Conservation (phyloP, 83 land plant genomes). For the Larix sibirica region DNA sequence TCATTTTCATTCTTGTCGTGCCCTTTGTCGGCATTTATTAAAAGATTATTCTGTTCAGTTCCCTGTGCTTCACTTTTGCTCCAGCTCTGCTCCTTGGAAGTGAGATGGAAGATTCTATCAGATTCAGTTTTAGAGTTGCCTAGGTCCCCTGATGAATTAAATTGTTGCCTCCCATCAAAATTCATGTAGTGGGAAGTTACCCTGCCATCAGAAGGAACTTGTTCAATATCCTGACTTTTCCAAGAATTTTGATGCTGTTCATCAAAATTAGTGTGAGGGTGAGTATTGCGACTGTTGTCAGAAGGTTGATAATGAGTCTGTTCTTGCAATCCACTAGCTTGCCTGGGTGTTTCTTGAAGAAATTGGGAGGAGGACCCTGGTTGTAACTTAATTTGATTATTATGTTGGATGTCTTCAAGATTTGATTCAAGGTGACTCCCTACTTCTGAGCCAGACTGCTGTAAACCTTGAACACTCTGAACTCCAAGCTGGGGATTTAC, state of each 20-base stretch:
- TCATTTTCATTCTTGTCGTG: constrained; percentile 24
- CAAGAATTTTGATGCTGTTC: constrained; percentile 18
- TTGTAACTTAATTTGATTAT: constrained; percentile 10
- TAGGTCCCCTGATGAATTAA: neutral
- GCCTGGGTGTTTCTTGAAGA: constrained; percentile 22
- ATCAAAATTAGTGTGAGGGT: constrained; percentile 2
- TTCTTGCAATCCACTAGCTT: constrained; percentile 28
- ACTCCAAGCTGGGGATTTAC: constrained; percentile 21
- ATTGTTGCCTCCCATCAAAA: constrained; percentile 13
- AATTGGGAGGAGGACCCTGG: constrained; percentile 25
- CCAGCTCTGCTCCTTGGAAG: constrained; percentile 24
- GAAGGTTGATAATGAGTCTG: constrained; percentile 19
- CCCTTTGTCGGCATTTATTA: constrained; percentile 16
- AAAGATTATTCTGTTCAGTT: constrained; percentile 1
- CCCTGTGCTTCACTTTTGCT: constrained; percentile 22
- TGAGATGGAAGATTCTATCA: neutral
- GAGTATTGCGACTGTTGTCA: constrained; percentile 15
- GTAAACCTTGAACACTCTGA: constrained; percentile 21
- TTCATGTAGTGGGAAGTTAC: neutral
- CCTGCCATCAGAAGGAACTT: constrained; percentile 5
- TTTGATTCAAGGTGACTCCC: constrained; percentile 17
- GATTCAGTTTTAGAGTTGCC: neutral
- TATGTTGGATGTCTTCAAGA: neutral
- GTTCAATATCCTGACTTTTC: constrained; percentile 6
- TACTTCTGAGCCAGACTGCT: constrained; percentile 16